Evolutionary conservation across 345 rosid genomes (phyloP), one percentile per base, ranked within the genome.

Genomic region (Aquilaria sinensis): DNA sequence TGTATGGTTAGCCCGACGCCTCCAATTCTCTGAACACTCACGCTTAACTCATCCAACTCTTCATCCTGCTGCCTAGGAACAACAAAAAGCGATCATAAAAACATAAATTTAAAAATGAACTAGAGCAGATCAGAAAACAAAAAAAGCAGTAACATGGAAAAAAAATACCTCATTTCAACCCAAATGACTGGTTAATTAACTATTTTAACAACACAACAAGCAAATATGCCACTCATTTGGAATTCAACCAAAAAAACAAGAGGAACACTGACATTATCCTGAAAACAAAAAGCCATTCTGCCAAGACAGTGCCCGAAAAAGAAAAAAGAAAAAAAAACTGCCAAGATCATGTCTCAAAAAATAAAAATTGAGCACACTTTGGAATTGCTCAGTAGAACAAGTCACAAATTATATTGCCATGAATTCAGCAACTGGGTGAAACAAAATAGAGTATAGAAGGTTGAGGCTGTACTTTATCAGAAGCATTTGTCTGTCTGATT

Each of bases 1-100:
- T 85, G 97, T 75, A 95, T 95, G 54, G 97, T 94, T 56, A 90
- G 93, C 57, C 99, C 97, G 66, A 94, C 96, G 58, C 91, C 91
- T 47, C 99, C 99, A 57, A 90, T 85, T 70, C 96, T 83, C 81
- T 83, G 80, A 70, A 94, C 96, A 58, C 96, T 94, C 31, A 78
- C 83, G 74, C 99, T 94, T 12, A 94, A 90, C 72, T 88, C 95
- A 69, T 94, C 99, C 81, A 94, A 74, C 76, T 94, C 99, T 68
- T 94, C 95, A 52, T 94, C 97, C 65, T 94, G 99, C 76, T 84
- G 91, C 87, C 99, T 94, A 63, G 43, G 43, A 37, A 37, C 5
- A 37, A 37, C 43, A 37, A 23, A 1, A 23, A 37, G 43, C 67
- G 62, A 34, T 47, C 51, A 60, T n/a, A 59, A 59, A 50, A 9